Percentiles rank a stretch among this genome's conserved stretches.
Evolutionary conservation across 2,329 filamentous ascomycete species (phyloP).

Genomic region (Dendrostoma leiphaemia): DNA sequence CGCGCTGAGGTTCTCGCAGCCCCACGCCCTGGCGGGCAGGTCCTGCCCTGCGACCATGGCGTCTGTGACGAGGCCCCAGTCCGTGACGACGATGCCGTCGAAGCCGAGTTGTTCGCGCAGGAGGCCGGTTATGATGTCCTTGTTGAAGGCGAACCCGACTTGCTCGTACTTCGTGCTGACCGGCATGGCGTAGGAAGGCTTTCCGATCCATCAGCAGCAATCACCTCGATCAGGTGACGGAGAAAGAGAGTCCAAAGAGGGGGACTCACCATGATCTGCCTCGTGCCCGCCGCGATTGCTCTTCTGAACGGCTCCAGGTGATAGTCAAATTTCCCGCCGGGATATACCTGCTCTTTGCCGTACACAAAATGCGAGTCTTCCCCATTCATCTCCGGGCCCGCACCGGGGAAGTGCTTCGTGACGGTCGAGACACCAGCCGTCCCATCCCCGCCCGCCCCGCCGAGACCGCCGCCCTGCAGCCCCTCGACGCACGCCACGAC

Average conservation of each 20-base stretch:
- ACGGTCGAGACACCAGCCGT: conserved; percentile 43
- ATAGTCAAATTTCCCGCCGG: conserved; percentile 48
- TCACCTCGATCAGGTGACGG: neutral
- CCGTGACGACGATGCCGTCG: conserved; percentile 48
- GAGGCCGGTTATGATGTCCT: conserved; percentile 47
- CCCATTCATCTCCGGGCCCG: conserved; percentile 45
- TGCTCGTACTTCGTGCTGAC: conserved; percentile 44
- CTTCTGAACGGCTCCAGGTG: conserved; percentile 50
- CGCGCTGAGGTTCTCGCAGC: conserved; percentile 42
- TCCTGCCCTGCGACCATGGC: conserved; percentile 38
- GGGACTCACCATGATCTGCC: conserved; percentile 45
- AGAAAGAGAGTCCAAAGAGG: neutral
- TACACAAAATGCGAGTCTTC: conserved; percentile 53
- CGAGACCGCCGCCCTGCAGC: conserved; percentile 38
- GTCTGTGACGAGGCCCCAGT: conserved; percentile 53
- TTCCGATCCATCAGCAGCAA: too few species aligned
- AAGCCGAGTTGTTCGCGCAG: conserved; percentile 47
- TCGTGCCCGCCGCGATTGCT: conserved; percentile 45
- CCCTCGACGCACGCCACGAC: conserved; percentile 45
- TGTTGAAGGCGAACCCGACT: conserved; percentile 51
- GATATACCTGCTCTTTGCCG: conserved; percentile 50
- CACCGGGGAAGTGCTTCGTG: conserved; percentile 54
- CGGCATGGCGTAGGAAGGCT: conserved; percentile 27
- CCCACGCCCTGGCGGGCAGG: conserved; percentile 49
- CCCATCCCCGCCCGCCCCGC: too few species aligned